phyloP scores from a whole-genome alignment of 2,329 filamentous ascomycete genomes.

The Colletotrichum destructivum region DNA sequence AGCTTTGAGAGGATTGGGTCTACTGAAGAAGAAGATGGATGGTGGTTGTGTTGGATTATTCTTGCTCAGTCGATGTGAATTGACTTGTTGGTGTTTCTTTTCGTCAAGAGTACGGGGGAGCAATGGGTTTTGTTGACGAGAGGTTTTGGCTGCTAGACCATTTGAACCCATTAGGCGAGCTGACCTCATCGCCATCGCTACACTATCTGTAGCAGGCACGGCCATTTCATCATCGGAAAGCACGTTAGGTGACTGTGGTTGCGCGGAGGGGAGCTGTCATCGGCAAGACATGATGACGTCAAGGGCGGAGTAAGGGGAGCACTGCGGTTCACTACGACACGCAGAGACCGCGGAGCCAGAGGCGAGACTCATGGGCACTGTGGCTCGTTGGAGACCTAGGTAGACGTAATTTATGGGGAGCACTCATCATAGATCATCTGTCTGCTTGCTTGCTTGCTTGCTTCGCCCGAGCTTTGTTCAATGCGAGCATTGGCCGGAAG shows the following conservation, averaged over 20 bases:
- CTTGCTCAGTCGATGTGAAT: neutral
- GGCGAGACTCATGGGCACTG: constrained; percentile 15
- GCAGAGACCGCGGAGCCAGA: constrained; percentile 1
- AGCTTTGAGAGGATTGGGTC: neutral
- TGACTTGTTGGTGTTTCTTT: neutral
- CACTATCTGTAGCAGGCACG: constrained; percentile 27
- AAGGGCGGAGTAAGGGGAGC: constrained; percentile 30
- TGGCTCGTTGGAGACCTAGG: constrained; percentile 25
- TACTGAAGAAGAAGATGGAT: neutral
- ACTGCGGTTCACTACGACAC: constrained; percentile 18
- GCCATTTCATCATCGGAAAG: constrained; percentile 40
- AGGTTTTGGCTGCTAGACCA: constrained; percentile 3
- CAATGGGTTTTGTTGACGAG: neutral
- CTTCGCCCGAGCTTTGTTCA: neutral
- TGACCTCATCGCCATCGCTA: constrained; percentile 37
- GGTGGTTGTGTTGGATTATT: neutral
- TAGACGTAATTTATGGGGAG: constrained; percentile 35
- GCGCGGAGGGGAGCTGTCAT: constrained; percentile 17
- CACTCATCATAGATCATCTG: constrained; percentile 39
- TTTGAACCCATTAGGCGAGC: constrained; percentile 34
- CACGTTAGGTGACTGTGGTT: constrained; percentile 14
- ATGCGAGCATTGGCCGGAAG: neutral
- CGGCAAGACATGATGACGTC: constrained; percentile 42
- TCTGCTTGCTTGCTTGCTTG: neutral
- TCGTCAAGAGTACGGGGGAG: neutral